Evolutionary conservation across 257 asterid species (phyloP).

Genomic region (Cruciata laevipes): DNA sequence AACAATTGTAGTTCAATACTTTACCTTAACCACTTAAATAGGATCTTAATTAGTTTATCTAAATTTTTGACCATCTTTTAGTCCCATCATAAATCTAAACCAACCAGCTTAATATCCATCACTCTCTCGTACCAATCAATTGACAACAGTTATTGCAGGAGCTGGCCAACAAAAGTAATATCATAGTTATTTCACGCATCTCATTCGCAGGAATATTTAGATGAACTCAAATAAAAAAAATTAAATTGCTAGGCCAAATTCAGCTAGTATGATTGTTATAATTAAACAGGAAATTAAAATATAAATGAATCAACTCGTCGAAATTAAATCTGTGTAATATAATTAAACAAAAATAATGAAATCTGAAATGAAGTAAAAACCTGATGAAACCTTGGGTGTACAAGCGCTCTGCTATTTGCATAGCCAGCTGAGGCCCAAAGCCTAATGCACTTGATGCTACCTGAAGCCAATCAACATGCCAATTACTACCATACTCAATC

Average conservation of each 20-base stretch:
- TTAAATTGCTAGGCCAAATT: not conserved
- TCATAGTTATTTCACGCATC: not conserved
- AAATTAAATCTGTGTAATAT: no score
- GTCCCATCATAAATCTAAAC: not conserved
- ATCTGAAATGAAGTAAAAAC: constrained; percentile 34
- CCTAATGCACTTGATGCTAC: constrained; percentile 95
- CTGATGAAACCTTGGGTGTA: constrained; percentile 93
- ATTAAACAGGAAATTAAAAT: not conserved
- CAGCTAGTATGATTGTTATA: not conserved
- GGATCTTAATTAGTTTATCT: not conserved
- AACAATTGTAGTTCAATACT: no score
- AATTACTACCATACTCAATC: constrained; percentile 12
- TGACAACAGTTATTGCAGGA: not conserved
- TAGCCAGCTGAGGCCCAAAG: constrained; percentile 80
- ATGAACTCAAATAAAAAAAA: not conserved
- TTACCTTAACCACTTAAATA: no score
- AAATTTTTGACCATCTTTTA: not conserved
- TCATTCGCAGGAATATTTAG: not conserved
- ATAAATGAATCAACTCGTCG: no score
- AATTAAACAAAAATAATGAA: not conserved
- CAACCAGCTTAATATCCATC: not conserved
- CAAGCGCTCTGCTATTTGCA: constrained; percentile 94
- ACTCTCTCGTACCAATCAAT: not conserved
- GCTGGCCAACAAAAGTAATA: not conserved
- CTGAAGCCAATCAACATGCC: constrained; percentile 34